A percentile compares a stretch with the other conserved stretches of the same genome.
phyloP scores from a whole-genome alignment of 1,139 yeast species.

The Diutina sp. region DNA sequence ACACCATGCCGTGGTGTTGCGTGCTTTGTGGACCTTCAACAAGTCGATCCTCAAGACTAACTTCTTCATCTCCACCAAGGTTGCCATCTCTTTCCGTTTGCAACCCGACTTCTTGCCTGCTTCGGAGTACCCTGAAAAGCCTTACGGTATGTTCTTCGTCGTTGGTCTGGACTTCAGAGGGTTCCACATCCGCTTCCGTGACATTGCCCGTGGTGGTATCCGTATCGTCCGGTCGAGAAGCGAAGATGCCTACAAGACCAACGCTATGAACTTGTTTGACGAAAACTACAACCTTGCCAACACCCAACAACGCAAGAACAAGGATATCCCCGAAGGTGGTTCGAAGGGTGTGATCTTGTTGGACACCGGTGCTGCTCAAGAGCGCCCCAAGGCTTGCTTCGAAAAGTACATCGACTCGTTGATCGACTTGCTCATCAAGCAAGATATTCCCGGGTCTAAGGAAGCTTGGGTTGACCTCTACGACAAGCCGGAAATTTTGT shows the following conservation, averaged over 20 bases:
- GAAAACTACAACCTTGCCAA: constrained; percentile 93
- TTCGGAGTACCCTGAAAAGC: constrained; percentile 82
- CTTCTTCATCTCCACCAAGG: constrained; percentile 88
- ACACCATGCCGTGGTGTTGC: constrained; percentile 67
- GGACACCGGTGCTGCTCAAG: constrained; percentile 71
- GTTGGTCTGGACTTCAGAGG: constrained; percentile 97
- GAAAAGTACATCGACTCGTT: constrained; percentile 88
- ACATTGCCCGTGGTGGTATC: constrained; percentile 97
- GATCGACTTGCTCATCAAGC: constrained; percentile 65
- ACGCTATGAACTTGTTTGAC: constrained; percentile 82
- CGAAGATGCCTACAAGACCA: constrained; percentile 73
- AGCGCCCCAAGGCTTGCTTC: constrained; percentile 74
- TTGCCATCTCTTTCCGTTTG: constrained; percentile 86
- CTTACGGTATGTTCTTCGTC: constrained; percentile 89
- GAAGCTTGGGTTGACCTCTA: constrained; percentile 80
- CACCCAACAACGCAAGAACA: constrained; percentile 93
- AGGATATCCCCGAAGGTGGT: constrained; percentile 98
- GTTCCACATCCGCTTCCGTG: constrained; percentile 93
- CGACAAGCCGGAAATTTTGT: constrained; percentile 76
- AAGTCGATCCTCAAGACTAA: constrained; percentile 84
- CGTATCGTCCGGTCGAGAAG: constrained; percentile 87
- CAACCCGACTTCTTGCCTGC: constrained; percentile 76
- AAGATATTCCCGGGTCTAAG: constrained; percentile 62
- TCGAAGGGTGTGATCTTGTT: constrained; percentile 92
- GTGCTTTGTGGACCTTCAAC: constrained; percentile 76